Percentiles rank a stretch among this genome's conserved stretches.
Conservation (phyloP, 2,329 filamentous ascomycete species). For the Alternaria triticina region DNA sequence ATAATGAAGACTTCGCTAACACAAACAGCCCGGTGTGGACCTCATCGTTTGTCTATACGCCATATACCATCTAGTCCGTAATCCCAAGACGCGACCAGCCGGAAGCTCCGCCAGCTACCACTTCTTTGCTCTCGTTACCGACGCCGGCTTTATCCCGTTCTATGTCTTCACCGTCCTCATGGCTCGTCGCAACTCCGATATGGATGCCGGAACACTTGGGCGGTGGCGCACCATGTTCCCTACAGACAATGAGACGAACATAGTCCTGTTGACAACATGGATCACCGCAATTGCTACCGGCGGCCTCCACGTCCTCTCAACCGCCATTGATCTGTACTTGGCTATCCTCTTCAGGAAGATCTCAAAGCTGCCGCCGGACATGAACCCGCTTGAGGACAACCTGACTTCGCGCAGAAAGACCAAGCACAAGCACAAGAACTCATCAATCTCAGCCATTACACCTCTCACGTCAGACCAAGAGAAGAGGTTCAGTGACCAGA, state of each 20-base stretch:
- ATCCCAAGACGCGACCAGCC: conserved; percentile 73
- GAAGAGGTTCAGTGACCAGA: conserved; percentile 64
- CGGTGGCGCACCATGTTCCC: conserved; percentile 75
- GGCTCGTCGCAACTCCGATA: conserved; percentile 58
- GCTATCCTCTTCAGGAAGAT: conserved; percentile 83
- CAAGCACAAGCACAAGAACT: conserved; percentile 77
- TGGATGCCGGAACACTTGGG: conserved; percentile 52
- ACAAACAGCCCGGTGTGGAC: conserved; percentile 72
- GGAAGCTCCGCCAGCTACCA: conserved; percentile 88
- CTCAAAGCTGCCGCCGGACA: conserved; percentile 81
- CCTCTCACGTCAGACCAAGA: conserved; percentile 59
- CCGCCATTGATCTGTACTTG: conserved; percentile 76
- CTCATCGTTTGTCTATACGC: conserved; percentile 76
- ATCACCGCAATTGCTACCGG: conserved; percentile 69
- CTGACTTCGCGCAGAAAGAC: conserved; percentile 71
- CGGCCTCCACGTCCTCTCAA: conserved; percentile 72
- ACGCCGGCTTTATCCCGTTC: conserved; percentile 70
- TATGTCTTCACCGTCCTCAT: conserved; percentile 66
- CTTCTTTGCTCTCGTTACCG: conserved; percentile 77
- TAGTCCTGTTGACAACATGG: conserved; percentile 71
- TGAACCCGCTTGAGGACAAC: conserved; percentile 91
- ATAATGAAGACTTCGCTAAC: conserved; percentile 18
- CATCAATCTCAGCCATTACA: conserved; percentile 56
- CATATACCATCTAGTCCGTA: conserved; percentile 78
- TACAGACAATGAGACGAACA: conserved; percentile 60